Conservation (phyloP, 2,329 filamentous ascomycete genomes). For the Aplosporella prunicola region DNA sequence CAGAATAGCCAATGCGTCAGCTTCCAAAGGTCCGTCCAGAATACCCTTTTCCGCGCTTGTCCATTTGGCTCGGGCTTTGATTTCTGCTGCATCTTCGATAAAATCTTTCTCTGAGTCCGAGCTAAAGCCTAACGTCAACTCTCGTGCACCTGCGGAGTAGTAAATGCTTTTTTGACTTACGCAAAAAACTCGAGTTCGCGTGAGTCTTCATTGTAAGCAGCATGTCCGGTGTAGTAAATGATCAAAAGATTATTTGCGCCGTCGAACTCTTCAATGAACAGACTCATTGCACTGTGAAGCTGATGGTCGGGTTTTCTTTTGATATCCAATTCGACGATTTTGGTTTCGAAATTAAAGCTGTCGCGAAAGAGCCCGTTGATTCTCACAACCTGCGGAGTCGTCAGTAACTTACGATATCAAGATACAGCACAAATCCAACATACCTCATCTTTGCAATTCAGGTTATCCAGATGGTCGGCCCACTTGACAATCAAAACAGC, state of each 20-base stretch:
- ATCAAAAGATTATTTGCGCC: conserved; percentile 26
- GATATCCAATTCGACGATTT: conserved; percentile 25
- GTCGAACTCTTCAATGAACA: conserved; percentile 17
- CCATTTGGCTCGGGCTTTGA: conserved; percentile 23
- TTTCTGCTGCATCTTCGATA: background rate
- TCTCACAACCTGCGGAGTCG: conserved; percentile 19
- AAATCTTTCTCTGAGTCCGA: too few species aligned
- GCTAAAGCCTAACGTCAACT: too few species aligned
- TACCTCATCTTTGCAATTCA: conserved; percentile 26
- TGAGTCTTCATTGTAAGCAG: conserved; percentile 16
- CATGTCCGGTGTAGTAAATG: conserved; percentile 33
- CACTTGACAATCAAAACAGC: conserved; percentile 29
- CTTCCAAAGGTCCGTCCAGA: conserved; percentile 20
- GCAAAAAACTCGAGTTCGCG: conserved; percentile 16
- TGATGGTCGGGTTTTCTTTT: conserved; percentile 26
- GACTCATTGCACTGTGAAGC: conserved; percentile 19
- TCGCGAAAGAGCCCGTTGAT: conserved; percentile 21
- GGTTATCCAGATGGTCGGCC: conserved; percentile 25
- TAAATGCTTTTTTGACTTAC: conserved; percentile 17
- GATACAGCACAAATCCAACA: background rate
- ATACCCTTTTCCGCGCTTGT: conserved; percentile 24
- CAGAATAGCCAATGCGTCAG: conserved; percentile 29
- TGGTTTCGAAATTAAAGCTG: conserved; percentile 22
- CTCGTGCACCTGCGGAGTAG: too few species aligned
- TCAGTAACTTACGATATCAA: too few species aligned